Percentiles rank a stretch among this genome's conserved stretches.
These are phyloP conservation scores for Hypoxylon lenormandii DNA, from an alignment of 495 filamentous ascomycete genomes.

Conservation along the genomic window DNA sequence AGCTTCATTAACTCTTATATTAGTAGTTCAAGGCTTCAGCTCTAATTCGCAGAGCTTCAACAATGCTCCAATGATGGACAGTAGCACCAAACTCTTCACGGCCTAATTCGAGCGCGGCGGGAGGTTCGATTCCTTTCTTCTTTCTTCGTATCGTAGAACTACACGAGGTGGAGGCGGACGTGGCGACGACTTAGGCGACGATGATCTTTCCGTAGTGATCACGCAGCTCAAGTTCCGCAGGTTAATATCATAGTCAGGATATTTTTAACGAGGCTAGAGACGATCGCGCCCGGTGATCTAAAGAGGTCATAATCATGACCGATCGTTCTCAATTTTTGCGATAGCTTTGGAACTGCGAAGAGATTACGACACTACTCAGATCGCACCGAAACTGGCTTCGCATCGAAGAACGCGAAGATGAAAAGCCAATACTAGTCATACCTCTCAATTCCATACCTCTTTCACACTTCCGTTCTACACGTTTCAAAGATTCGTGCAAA, in stretches of 20 bases:
- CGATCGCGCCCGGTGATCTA: neutral
- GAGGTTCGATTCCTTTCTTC: neutral
- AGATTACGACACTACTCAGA: neutral
- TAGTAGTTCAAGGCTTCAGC: too few relatives aligned
- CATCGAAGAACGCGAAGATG: too few relatives aligned
- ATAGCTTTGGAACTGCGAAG: neutral
- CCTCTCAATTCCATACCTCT: too few relatives aligned
- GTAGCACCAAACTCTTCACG: too few relatives aligned
- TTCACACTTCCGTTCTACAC: neutral
- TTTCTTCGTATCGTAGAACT: neutral
- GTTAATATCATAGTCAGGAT: slow-evolving; percentile 11
- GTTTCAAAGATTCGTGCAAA: neutral
- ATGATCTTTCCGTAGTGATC: slow-evolving; percentile 37
- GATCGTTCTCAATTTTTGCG: slow-evolving; percentile 5
- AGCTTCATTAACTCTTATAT: too few relatives aligned
- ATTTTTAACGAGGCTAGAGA: slow-evolving; percentile 5
- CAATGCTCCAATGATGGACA: too few relatives aligned
- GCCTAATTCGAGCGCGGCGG: too few relatives aligned
- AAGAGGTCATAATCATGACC: neutral
- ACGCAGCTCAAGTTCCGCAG: slow-evolving; percentile 25
- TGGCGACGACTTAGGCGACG: neutral
- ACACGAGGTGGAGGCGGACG: neutral
- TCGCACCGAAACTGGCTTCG: too few relatives aligned
- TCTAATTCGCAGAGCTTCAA: too few relatives aligned
- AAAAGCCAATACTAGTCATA: too few relatives aligned